A percentile compares a stretch with the other conserved stretches of the same genome.
These are phyloP conservation scores for Xylariaceae sp. DNA, from an alignment of 2,329 filamentous ascomycete genomes.

Conservation along the genomic window DNA sequence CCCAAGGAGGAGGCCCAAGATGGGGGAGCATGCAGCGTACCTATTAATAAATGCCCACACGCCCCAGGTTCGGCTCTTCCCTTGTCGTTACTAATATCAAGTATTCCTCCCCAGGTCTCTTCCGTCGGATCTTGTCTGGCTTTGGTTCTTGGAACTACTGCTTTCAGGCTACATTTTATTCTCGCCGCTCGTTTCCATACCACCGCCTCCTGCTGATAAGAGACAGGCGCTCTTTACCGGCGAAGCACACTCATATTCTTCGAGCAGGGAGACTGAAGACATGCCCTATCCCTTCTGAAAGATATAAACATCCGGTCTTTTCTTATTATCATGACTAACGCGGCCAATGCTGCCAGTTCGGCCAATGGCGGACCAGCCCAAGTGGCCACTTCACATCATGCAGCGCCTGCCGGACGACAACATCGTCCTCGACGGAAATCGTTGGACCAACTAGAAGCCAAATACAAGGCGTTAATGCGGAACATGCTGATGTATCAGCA, in stretches of 20 bases:
- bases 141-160: not conserved
- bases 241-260: conserved; percentile 1
- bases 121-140: not conserved
- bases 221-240: conserved; percentile 3
- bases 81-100: conserved; percentile 7
- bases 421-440: conserved; percentile 16
- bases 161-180: conserved; percentile 2
- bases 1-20: conserved; percentile 10
- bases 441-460: conserved; percentile 19
- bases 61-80: conserved; percentile 7
- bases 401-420: conserved; percentile 12
- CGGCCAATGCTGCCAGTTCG: not conserved
- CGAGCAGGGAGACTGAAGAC: not conserved
- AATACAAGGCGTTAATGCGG: conserved; percentile 24
- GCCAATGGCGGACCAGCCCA: conserved; percentile 3
- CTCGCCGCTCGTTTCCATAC: conserved; percentile 6
- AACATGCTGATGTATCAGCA: conserved; percentile 22
- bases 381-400: conserved; percentile 10
- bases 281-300: conserved; percentile 1
- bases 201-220: conserved; percentile 1
- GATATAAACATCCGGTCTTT: conserved; percentile 1
- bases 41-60: conserved; percentile 17
- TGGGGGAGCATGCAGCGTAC: conserved; percentile 4
- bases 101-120: not conserved
- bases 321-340: conserved; percentile 7